Percentiles rank a stretch among this genome's conserved stretches.
These are phyloP conservation scores for Otatea glauca DNA, from an alignment of 176 grass and related monocot genomes.

Conservation along the genomic window DNA sequence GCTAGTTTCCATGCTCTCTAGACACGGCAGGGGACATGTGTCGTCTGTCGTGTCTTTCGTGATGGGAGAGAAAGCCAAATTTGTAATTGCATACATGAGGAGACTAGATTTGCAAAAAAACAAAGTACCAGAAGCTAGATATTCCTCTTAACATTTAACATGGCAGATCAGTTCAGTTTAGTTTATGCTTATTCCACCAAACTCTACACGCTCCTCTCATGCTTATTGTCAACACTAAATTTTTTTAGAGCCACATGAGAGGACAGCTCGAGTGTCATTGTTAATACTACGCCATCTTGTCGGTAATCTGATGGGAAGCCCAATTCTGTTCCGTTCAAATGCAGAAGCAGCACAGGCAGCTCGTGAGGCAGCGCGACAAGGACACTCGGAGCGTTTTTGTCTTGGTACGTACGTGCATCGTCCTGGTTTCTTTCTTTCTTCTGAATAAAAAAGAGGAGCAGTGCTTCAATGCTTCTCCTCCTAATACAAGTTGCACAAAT, in stretches of 20 bases:
- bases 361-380: slow-evolving; percentile 50
- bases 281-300: slow-evolving; percentile 36
- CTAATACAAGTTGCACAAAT: too few relatives aligned
- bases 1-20: too few relatives aligned
- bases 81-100: too few relatives aligned
- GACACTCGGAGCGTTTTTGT: slow-evolving; percentile 34
- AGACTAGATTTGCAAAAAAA: too few relatives aligned
- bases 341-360: slow-evolving; percentile 24
- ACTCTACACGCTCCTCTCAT: slow-evolving; percentile 13
- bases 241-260: slow-evolving; percentile 23
- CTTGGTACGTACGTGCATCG: background rate
- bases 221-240: background rate
- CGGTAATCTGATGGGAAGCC: slow-evolving; percentile 34
- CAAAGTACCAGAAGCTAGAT: too few relatives aligned
- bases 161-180: background rate
- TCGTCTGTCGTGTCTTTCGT: too few relatives aligned
- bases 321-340: slow-evolving; percentile 20
- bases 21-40: too few relatives aligned
- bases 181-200: slow-evolving; percentile 5
- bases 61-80: too few relatives aligned
- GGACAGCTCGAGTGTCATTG: slow-evolving; percentile 47
- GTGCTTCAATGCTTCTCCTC: too few relatives aligned
- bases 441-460: background rate
- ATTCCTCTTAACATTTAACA: slow-evolving; percentile 19
- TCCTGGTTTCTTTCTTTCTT: background rate